These are phyloP conservation scores for Colletotrichum salicis DNA, from an alignment of 2,329 filamentous ascomycete genomes.

Conservation along the genomic window DNA sequence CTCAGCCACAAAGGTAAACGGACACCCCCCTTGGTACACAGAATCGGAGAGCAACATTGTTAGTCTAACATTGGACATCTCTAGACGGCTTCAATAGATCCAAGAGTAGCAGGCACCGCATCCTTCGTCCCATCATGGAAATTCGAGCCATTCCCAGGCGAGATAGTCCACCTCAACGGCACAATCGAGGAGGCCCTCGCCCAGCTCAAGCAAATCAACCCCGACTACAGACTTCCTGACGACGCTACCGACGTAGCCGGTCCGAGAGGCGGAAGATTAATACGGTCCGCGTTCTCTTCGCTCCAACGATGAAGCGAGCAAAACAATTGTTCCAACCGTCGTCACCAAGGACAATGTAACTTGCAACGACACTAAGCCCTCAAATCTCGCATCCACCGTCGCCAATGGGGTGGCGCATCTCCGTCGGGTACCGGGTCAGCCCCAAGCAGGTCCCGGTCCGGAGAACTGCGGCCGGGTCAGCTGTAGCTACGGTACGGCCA, in stretches of 20 bases:
- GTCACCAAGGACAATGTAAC: background rate
- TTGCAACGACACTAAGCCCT: background rate
- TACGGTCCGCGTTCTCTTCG: no score
- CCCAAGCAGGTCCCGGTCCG: background rate
- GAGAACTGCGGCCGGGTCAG: background rate
- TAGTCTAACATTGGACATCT: no score
- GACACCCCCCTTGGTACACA: no score
- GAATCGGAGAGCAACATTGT: no score
- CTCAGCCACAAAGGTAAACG: no score
- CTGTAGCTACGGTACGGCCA: background rate
- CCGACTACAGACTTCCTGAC: background rate
- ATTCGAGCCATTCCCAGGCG: background rate
- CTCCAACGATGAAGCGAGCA: background rate
- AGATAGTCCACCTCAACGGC: background rate
- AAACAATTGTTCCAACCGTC: no score
- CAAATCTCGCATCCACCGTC: no score
- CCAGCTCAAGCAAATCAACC: conserved; percentile 1
- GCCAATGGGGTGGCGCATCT: background rate
- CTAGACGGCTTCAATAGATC: no score
- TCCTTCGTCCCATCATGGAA: background rate
- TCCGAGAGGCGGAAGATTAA: no score
- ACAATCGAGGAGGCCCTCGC: background rate
- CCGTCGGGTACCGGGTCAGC: background rate
- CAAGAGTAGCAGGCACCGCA: background rate
- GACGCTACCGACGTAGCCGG: no score